Conservation (phyloP, 1,284 basidiomycete species). For the Pseudozyma flocculosa region DNA sequence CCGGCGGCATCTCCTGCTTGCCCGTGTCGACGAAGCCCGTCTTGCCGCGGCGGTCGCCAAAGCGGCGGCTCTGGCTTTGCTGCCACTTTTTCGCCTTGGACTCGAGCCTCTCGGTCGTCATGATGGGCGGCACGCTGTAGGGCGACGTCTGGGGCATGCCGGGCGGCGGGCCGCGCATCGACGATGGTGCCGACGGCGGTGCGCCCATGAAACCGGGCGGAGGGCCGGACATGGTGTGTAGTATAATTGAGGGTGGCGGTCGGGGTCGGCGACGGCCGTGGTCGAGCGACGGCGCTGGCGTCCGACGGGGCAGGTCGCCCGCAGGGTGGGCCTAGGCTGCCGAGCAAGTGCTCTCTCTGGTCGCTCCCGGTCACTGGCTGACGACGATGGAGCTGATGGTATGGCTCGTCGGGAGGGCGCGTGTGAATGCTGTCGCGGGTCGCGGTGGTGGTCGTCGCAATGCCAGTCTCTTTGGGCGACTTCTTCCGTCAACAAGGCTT, state of each 20-base stretch:
- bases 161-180: conserved; percentile 34
- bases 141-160: conserved; percentile 28
- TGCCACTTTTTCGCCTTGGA: conserved; percentile 91
- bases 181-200: conserved; percentile 29
- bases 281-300: too few species aligned
- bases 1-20: conserved; percentile 72
- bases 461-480: too few species aligned
- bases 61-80: conserved; percentile 86
- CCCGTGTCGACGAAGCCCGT: conserved; percentile 88
- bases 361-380: too few species aligned
- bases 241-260: too few species aligned
- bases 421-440: too few species aligned
- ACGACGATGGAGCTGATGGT: too few species aligned
- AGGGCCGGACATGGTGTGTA: conserved; percentile 33
- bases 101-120: conserved; percentile 75
- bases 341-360: neutral
- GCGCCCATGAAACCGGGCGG: conserved; percentile 35
- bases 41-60: conserved; percentile 77
- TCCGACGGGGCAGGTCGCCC: too few species aligned
- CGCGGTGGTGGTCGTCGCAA: too few species aligned
- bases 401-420: too few species aligned
- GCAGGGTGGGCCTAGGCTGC: too few species aligned
- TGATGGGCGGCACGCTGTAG: conserved; percentile 52
- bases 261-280: too few species aligned
- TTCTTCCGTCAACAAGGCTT: too few species aligned